Base-by-base conservation (phyloP, 768 basidiomycete genomes). In the Floccularia luteovirens region DNA sequence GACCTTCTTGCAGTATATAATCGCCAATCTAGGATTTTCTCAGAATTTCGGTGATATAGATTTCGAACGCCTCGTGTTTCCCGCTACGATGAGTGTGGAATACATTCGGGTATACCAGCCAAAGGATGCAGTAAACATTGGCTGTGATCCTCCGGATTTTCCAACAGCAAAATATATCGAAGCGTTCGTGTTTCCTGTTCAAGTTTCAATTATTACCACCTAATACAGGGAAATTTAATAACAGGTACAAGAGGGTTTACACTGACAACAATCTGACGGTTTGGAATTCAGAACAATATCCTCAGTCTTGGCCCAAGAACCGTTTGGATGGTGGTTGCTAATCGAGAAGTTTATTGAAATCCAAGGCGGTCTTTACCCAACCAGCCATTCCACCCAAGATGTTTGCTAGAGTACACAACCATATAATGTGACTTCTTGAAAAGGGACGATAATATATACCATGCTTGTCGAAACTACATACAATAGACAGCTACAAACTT, bases 91-190 rank as follows among this genome's bases (percentile, higher is more conserved):
- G 82, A 58, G 60, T 39, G 58, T 91, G 32, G 90, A 92, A 54
- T 91, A 77, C 41, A 75, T 91, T 35, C 73, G 90, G 5, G 79
- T 93, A 1, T 82, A 80, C 49, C 79, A 79, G 45, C 62, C 60
- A 8, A 61, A 63, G 37, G 60, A 67, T 39, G 41, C 55, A 31
- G 56, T 64, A 25, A 78, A 76, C 44, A 61, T 77, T 39, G 78
- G 79, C 1, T 82, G 80, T 47, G 81, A 88, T 52, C 86, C 89
- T 4, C 46, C 51, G 2, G 68, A 71, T 13, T 77, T 69, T 54
- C 89, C 90, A 0, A 93, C 90, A 0, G 54, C 63, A 10, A 58
- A 67, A 1, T 92, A 92, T 53, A 93, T 91, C 48, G 54, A 78
- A 19, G 61, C 70, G 77, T 82, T 56, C 12, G 58, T 53, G 2